A percentile compares a stretch with the other conserved stretches of the same genome.
Evolutionary conservation across 139 green algal genomes (phyloP).

Genomic region (Asterochloris sp.): DNA sequence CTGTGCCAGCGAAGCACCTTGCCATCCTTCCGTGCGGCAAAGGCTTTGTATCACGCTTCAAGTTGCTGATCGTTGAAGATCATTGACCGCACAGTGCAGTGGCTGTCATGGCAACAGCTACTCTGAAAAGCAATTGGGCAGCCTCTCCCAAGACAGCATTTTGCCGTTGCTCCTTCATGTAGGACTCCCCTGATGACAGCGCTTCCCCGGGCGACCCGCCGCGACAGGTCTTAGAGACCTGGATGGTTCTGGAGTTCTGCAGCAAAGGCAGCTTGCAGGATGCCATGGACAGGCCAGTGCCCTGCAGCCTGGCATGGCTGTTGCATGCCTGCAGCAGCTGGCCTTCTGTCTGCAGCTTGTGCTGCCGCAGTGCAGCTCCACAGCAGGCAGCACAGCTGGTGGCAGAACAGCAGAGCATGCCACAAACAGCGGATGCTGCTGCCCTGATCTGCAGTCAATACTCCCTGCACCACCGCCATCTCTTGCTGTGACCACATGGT

Average conservation of each 20-base stretch:
- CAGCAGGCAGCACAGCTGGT: neutral
- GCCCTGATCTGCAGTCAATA: neutral
- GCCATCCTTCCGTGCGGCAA: too few species aligned
- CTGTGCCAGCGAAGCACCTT: too few species aligned
- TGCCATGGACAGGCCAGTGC: constrained; percentile 12
- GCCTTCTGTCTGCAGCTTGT: too few species aligned
- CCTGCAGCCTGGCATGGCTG: neutral
- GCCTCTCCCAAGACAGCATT: too few species aligned
- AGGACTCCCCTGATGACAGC: too few species aligned
- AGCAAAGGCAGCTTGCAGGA: constrained; percentile 25
- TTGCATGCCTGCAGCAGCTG: neutral
- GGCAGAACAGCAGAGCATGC: neutral
- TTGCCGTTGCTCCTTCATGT: too few species aligned
- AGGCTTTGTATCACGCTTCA: too few species aligned
- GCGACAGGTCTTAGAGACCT: constrained; percentile 21
- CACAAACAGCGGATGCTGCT: neutral
- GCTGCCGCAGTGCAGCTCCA: too few species aligned
- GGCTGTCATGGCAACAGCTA: too few species aligned
- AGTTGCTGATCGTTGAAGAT: too few species aligned
- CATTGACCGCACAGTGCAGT: too few species aligned
- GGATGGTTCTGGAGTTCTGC: constrained; percentile 32
- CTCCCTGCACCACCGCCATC: neutral
- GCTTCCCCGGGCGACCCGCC: neutral
- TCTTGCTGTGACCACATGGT: neutral
- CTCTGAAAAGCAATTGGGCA: too few species aligned